A percentile compares a stretch with the other conserved stretches of the same genome.
These are phyloP conservation scores for Metarhizium guizhouense DNA, from an alignment of 2,329 filamentous ascomycete genomes.

Conservation along the genomic window DNA sequence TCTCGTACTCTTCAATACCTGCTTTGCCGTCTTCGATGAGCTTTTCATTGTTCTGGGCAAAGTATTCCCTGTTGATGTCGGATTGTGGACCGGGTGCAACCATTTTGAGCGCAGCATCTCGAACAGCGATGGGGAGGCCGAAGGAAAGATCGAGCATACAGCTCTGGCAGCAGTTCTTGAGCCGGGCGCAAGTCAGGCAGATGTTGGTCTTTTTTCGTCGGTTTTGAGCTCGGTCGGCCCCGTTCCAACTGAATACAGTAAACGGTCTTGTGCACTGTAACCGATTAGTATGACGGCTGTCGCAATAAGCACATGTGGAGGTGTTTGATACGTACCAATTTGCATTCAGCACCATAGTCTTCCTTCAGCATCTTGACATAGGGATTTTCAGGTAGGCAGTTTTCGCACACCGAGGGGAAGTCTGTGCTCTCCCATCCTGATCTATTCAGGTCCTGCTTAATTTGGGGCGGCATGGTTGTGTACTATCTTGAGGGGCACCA, in stretches of 20 bases:
- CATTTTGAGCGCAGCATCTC: conserved; percentile 96
- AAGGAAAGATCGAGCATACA: conserved; percentile 98
- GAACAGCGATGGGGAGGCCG: conserved; percentile 85
- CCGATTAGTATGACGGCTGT: conserved; percentile 2
- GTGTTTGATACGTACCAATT: conserved; percentile 37
- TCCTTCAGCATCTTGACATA: conserved; percentile 99
- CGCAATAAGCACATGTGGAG: neutral
- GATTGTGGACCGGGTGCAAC: conserved; percentile 87
- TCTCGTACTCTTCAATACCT: conserved; percentile 83
- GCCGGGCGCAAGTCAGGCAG: conserved; percentile 88
- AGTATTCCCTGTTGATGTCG: conserved; percentile 93
- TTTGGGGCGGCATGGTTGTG: conserved; percentile 68
- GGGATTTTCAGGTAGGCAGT: conserved; percentile 89
- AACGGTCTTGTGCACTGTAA: conserved; percentile 78
- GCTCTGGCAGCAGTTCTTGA: conserved; percentile 98
- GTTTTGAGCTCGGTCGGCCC: conserved; percentile 73
- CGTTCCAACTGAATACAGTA: conserved; percentile 88
- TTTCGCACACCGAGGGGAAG: conserved; percentile 83
- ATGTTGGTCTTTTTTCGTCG: conserved; percentile 92
- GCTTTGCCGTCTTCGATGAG: conserved; percentile 88
- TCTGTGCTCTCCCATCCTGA: conserved; percentile 94
- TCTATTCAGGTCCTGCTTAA: conserved; percentile 91
- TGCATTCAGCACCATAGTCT: conserved; percentile 83
- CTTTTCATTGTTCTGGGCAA: conserved; percentile 93
- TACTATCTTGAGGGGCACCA: neutral